These are phyloP conservation scores for Canavalia ensiformis DNA, from an alignment of 306 rosid genomes.

Conservation along the genomic window DNA sequence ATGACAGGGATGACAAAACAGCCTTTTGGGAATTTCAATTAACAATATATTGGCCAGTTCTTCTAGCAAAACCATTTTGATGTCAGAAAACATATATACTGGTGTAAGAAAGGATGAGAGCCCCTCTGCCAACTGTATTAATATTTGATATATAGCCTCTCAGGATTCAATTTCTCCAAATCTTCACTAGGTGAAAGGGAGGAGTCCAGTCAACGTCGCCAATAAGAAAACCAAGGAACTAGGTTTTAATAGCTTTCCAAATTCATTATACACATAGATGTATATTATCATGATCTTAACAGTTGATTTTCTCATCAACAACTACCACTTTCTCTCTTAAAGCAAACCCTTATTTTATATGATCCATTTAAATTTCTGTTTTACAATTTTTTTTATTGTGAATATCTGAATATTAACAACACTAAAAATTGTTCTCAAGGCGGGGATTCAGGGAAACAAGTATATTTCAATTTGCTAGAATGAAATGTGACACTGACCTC, in stretches of 20 bases:
- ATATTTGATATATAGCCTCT: not conserved
- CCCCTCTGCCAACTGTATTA: constrained; percentile 1
- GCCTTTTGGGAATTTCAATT: not conserved
- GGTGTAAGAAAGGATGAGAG: constrained; percentile 8
- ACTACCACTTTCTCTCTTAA: not conserved
- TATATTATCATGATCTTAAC: not conserved
- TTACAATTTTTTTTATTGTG: constrained; percentile 7
- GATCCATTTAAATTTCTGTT: not conserved
- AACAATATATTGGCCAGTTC: not conserved
- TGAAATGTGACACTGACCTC: constrained; percentile 62
- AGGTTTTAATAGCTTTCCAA: not conserved
- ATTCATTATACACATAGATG: not conserved
- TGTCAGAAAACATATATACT: not conserved
- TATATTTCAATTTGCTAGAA: constrained; percentile 30
- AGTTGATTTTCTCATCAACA: not conserved
- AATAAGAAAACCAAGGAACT: constrained; percentile 10
- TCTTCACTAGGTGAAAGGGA: no score
- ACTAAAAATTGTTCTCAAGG: constrained; percentile 1
- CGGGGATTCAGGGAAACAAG: not conserved
- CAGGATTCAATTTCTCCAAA: not conserved
- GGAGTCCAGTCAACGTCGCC: no score
- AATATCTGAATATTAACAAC: not conserved
- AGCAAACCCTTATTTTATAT: not conserved
- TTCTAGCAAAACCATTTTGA: not conserved
- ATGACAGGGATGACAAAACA: constrained; percentile 25